phyloP scores from a whole-genome alignment of 495 filamentous ascomycete genomes.

The Xylaria scruposa region DNA sequence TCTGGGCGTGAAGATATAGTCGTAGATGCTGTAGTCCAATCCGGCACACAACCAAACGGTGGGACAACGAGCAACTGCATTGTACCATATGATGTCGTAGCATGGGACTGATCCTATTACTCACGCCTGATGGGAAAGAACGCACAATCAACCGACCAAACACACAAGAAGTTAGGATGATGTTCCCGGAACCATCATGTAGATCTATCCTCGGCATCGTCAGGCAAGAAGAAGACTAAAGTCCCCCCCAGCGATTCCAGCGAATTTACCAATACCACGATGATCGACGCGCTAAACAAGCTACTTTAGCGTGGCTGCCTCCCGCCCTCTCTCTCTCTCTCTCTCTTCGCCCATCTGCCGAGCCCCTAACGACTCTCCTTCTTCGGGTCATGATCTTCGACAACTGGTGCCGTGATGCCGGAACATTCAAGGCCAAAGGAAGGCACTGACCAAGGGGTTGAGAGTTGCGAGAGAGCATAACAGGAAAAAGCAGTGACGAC shows the following conservation, averaged over 20 bases:
- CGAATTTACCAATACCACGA: background rate
- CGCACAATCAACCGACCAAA: background rate
- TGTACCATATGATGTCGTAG: background rate
- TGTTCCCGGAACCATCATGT: background rate
- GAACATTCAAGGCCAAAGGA: background rate
- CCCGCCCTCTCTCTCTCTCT: background rate
- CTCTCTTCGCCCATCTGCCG: slow-evolving; percentile 1
- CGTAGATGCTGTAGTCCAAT: background rate
- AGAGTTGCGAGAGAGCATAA: background rate
- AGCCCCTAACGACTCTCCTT: background rate
- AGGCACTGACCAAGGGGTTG: background rate
- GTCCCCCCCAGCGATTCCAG: background rate
- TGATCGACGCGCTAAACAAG: slow-evolving; percentile 13
- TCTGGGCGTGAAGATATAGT: background rate
- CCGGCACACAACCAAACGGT: background rate
- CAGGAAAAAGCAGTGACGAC: background rate
- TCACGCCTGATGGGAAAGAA: background rate
- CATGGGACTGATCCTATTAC: no score
- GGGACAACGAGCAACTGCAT: background rate
- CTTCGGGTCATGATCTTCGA: slow-evolving; percentile 15
- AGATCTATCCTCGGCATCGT: background rate
- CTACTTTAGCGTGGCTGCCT: background rate
- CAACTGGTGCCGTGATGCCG: background rate
- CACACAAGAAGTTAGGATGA: background rate
- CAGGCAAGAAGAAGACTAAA: background rate